Base-by-base conservation (phyloP, 495 filamentous ascomycete species). In the Mytilinidion resinicola region DNA sequence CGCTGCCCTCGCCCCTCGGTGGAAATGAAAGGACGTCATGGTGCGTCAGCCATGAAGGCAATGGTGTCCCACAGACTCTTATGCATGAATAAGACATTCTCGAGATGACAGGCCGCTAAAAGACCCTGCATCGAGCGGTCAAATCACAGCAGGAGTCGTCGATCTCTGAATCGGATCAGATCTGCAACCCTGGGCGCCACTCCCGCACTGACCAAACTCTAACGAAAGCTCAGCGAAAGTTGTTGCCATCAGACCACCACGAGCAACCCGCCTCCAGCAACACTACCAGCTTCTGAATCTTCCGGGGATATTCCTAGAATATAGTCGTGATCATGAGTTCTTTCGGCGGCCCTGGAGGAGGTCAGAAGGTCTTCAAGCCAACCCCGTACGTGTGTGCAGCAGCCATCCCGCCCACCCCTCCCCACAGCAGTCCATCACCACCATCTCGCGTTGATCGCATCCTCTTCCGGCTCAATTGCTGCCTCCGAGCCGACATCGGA, bases 291-390 rank as follows among this genome's bases (percentile, higher is more conserved):
- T 42, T 3, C 39, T 17, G 3, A 3, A 9, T 9, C 39, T 12
- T 42, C 39, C 2, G 39, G 8, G 39, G 9, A 8, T 8, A 42
- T 42, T 25, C 3, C 46, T 21, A 35, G 33, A 33, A 10, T 21
- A 25, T 3, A 14, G 34, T 41, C 6, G 46, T 33, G 30, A 56
- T 17, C 11, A 67, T 67, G 64, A 67, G 64, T 44, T 42, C 67
- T 12, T 95, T 93, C 71, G 91, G 91, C 64, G 80, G 80, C 52
- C 91, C 91, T 6, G 91, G 91, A 56, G 80, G 85, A 59, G 78
- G 83, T 37, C 80, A 85, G 44, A 79, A 81, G 20, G 80, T 84
- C 59, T 72, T 73, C 51, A 95, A 91, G 68, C 91, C 91, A 37
- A 78, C 77, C 14, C 91, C 91, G 84, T 92, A 76, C 76, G 87